phyloP scores from a whole-genome alignment of 768 basidiomycete species.

The Melanogaster broomeanus region DNA sequence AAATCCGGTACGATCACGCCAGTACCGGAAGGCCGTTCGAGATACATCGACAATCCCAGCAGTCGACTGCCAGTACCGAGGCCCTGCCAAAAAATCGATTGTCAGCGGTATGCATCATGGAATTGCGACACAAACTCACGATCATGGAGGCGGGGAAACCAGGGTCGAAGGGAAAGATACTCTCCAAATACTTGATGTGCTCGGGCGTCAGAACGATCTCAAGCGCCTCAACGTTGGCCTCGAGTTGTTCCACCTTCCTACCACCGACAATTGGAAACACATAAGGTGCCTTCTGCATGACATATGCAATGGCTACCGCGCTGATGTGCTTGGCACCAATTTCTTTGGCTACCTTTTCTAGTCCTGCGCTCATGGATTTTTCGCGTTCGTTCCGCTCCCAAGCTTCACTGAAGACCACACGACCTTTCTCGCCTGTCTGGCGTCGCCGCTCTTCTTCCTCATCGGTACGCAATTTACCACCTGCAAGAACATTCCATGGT shows the following conservation, averaged over 20 bases:
- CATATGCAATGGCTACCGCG: constrained; percentile 50
- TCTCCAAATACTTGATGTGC: constrained; percentile 50
- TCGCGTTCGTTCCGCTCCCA: too few relatives aligned
- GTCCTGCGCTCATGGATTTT: too few relatives aligned
- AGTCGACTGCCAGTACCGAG: constrained; percentile 3
- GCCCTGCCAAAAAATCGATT: constrained; percentile 3
- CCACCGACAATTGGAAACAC: too few relatives aligned
- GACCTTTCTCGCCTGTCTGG: constrained; percentile 27
- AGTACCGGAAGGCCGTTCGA: neutral
- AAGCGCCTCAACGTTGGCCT: constrained; percentile 49
- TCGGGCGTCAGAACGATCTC: constrained; percentile 44
- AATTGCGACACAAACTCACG: constrained; percentile 21
- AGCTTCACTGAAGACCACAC: too few relatives aligned
- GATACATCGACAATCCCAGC: too few relatives aligned
- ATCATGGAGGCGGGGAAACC: constrained; percentile 44
- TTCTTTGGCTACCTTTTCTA: too few relatives aligned
- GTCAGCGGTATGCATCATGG: neutral
- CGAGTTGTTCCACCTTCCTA: constrained; percentile 48
- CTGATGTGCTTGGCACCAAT: constrained; percentile 37
- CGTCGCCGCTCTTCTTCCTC: constrained; percentile 21
- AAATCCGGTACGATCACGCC: neutral
- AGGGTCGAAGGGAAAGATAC: constrained; percentile 40
- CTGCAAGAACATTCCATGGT: constrained; percentile 33
- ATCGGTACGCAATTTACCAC: constrained; percentile 26
- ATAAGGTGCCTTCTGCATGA: constrained; percentile 53